A percentile compares a stretch with the other conserved stretches of the same genome.
Conservation (phyloP, 306 rosid genomes). For the Trichosanthes cucumerina region DNA sequence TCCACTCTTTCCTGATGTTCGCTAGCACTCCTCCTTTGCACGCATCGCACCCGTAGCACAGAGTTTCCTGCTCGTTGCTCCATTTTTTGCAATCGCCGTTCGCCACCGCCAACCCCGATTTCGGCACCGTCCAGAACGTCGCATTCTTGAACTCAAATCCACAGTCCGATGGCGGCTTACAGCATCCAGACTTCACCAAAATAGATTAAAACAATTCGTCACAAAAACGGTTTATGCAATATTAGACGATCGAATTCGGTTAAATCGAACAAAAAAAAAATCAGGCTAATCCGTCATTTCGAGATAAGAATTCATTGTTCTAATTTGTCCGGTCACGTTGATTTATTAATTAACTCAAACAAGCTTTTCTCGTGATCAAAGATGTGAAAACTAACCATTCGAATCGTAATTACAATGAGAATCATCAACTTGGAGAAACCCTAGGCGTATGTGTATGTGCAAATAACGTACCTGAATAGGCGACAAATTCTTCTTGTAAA, state of each 20-base stretch:
- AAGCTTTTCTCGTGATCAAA: background rate
- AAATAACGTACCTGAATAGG: conserved; percentile 36
- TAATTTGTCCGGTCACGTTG: background rate
- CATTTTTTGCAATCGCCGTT: conserved; percentile 50
- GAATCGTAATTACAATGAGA: background rate
- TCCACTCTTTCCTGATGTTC: conserved; percentile 58
- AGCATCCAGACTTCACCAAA: conserved; percentile 56
- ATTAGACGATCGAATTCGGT: background rate
- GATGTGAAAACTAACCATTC: background rate
- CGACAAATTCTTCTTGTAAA: conserved; percentile 42
- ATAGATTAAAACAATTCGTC: background rate
- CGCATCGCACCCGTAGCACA: conserved; percentile 74
- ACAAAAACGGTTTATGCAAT: background rate
- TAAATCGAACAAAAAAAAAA: background rate
- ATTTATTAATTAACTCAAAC: background rate
- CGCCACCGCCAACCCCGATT: conserved; percentile 20
- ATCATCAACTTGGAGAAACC: background rate
- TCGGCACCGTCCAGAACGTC: conserved; percentile 52
- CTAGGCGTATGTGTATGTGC: background rate
- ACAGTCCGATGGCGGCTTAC: conserved; percentile 71
- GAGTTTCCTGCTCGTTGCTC: conserved; percentile 33
- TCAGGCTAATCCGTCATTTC: background rate
- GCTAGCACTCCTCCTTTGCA: conserved; percentile 73
- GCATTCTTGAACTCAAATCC: conserved; percentile 53
- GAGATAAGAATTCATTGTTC: background rate